Base-by-base conservation (phyloP, 2,329 filamentous ascomycete genomes). In the Ophiostoma pallidulum region DNA sequence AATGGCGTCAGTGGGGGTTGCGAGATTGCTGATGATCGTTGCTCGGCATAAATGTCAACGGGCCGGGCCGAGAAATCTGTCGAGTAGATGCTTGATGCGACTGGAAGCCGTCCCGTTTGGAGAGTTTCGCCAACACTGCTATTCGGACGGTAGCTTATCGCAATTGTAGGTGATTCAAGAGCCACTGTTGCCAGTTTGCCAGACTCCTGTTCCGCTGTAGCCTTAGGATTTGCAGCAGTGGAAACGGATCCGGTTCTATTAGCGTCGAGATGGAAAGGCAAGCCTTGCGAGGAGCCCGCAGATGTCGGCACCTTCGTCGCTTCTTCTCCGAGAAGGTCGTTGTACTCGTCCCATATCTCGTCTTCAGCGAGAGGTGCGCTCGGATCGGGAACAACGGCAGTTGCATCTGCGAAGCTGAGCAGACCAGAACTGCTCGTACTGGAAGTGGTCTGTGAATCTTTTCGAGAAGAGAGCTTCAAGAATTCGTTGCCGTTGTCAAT, bases 321-420 rank as follows among this genome's bases (percentile, higher is more conserved):
- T 9, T 72, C 73, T 10, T 86, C 82, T 45, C 86, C 85, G 46
- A 96, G 76, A 12, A 96, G 69, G 57, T 96, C 91, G 55, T 97
- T 82, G 60, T 94, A 96, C 64, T 94, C 91, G 44, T 90, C 82
- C 91, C 91, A 97, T 2, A 95, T 76, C 60, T 96, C 91, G 57
- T 96, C 91, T 54, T 94, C 86, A 1, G 70, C 78, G 4, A 82
- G 73, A 0, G 78, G 81, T 4, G 80, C 78, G 38, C 70, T 71
- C 2, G 77, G 71, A 3, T 70, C 67, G 0, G 84, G 84, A 19
- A 85, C 69, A 3, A 87, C 66, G 7, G 85, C 82, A 14, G 80
- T 85, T 4, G 81, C 78, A 6, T 75, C 75, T 12, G 73, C 72
- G 53, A 75, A 80, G 47, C 75, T 79, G 43, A 73, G 67, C 13